Percentiles rank a stretch among this genome's conserved stretches.
These are phyloP conservation scores for Colletotrichum lupini DNA, from an alignment of 2,329 filamentous ascomycete species.

Conservation along the genomic window DNA sequence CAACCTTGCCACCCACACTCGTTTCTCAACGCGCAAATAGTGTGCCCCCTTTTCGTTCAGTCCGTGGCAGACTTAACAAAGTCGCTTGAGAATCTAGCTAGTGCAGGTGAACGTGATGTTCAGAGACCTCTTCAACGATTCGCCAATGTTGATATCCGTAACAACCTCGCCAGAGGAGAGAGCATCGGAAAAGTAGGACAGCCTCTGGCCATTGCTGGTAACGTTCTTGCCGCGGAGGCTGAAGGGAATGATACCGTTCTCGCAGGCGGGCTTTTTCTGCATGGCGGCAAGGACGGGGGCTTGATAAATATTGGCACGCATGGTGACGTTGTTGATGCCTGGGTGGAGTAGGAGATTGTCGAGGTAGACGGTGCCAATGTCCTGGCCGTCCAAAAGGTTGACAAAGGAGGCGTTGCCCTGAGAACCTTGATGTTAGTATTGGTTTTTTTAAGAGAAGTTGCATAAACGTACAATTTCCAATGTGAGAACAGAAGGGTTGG, in stretches of 20 bases:
- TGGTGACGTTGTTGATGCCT: conserved; percentile 66
- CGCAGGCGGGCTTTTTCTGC: conserved; percentile 59
- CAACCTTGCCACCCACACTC: not conserved
- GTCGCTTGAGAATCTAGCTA: not conserved
- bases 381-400: conserved; percentile 62
- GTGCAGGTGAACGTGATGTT: conserved; percentile 35
- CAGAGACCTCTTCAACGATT: conserved; percentile 38
- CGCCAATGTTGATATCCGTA: conserved; percentile 62
- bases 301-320: conserved; percentile 66
- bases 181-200: conserved; percentile 67
- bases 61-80: not conserved
- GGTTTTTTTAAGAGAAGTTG: not conserved
- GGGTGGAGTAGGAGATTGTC: conserved; percentile 68
- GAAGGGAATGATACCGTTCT: conserved; percentile 65
- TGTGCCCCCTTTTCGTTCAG: not conserved
- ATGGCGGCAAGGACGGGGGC: conserved; percentile 57
- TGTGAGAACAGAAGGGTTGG: conserved; percentile 72
- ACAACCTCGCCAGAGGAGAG: conserved; percentile 63
- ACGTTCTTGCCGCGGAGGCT: conserved; percentile 64
- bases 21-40: not conserved
- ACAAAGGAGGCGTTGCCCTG: conserved; percentile 73
- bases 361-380: conserved; percentile 67
- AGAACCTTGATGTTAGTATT: conserved; percentile 2
- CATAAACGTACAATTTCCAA: conserved; percentile 67
- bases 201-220: conserved; percentile 59